A percentile compares a stretch with the other conserved stretches of the same genome.
Evolutionary conservation across 805 yeast genomes (phyloP).

Genomic region (Wickerhamiella dianesei): DNA sequence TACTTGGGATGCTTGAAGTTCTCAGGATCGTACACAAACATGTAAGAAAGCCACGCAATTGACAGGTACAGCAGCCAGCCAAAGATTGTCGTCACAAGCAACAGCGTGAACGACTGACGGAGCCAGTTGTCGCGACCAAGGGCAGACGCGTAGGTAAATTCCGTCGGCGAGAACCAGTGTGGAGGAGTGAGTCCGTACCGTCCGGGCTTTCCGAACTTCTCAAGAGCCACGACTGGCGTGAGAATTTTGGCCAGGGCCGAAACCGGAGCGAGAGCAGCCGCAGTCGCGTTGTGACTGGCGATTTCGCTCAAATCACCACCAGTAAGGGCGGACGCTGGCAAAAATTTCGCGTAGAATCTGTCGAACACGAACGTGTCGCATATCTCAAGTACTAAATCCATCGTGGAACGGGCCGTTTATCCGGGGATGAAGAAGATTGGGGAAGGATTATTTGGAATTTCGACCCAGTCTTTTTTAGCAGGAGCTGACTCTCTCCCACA

Average conservation of each 20-base stretch:
- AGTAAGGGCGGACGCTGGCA: constrained; percentile 33
- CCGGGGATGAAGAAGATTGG: no score
- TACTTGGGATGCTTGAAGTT: constrained; percentile 93
- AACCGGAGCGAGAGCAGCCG: background rate
- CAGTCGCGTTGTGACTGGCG: background rate
- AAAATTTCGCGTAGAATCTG: constrained; percentile 49
- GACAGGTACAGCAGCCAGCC: constrained; percentile 74
- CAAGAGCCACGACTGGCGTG: constrained; percentile 3
- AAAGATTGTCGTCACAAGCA: constrained; percentile 57
- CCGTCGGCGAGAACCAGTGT: constrained; percentile 40
- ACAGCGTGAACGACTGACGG: constrained; percentile 58
- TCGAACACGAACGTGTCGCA: constrained; percentile 66
- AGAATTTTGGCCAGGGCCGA: constrained; percentile 4
- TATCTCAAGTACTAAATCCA: constrained; percentile 87
- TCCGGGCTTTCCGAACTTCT: constrained; percentile 6
- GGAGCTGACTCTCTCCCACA: no score
- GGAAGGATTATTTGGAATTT: background rate
- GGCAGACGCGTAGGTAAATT: constrained; percentile 49
- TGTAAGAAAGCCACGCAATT: constrained; percentile 66
- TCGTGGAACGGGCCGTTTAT: constrained; percentile 21
- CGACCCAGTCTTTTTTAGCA: no score
- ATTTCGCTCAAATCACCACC: constrained; percentile 1
- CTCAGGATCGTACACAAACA: constrained; percentile 69
- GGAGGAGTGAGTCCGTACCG: constrained; percentile 31
- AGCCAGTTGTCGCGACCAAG: constrained; percentile 57